Percentiles rank a stretch among this genome's conserved stretches.
Evolutionary conservation across 192 early-diverging fungal genomes (phyloP).

Genomic region (Coemansia sp.): DNA sequence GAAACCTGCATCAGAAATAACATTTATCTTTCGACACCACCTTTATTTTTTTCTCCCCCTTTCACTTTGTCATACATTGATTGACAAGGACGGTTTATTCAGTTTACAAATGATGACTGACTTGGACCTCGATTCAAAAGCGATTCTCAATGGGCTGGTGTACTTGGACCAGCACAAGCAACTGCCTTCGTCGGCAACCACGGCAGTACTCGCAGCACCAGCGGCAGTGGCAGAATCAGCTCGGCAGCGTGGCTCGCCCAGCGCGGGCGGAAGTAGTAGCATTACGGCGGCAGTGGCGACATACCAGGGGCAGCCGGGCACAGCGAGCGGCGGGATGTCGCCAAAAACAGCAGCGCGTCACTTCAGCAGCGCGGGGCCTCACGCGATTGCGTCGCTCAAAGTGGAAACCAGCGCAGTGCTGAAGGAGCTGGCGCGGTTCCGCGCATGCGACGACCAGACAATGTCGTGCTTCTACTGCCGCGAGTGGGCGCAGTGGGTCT

Average conservation of each 20-base stretch:
- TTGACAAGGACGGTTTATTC: not conserved
- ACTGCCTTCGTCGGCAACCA: conserved; percentile 11
- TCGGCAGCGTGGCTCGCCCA: conserved; percentile 9
- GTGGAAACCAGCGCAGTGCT: conserved; percentile 65
- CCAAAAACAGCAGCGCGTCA: conserved; percentile 24
- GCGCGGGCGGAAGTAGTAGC: conserved; percentile 11
- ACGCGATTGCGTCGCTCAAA: conserved; percentile 60
- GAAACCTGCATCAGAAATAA: not conserved
- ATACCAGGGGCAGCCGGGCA: not conserved
- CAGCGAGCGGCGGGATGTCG: conserved; percentile 12
- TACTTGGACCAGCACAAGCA: conserved; percentile 50
- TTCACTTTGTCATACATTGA: not conserved
- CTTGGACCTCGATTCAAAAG: conserved; percentile 56
- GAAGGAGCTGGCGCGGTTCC: conserved; percentile 72
- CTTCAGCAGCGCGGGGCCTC: conserved; percentile 29
- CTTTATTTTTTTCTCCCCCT: not conserved
- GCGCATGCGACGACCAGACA: conserved; percentile 70
- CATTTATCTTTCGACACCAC: not conserved
- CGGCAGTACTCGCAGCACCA: not conserved
- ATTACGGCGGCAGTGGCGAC: not conserved
- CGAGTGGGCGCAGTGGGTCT: conserved; percentile 80
- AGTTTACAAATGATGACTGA: conserved; percentile 41
- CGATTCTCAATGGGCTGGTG: conserved; percentile 54
- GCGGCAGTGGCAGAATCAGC: not conserved
- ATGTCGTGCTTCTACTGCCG: conserved; percentile 76